Evolutionary conservation across 2,329 filamentous ascomycete species (phyloP), one percentile per base, ranked within the genome.

Genomic region (Cercospora zeina): DNA sequence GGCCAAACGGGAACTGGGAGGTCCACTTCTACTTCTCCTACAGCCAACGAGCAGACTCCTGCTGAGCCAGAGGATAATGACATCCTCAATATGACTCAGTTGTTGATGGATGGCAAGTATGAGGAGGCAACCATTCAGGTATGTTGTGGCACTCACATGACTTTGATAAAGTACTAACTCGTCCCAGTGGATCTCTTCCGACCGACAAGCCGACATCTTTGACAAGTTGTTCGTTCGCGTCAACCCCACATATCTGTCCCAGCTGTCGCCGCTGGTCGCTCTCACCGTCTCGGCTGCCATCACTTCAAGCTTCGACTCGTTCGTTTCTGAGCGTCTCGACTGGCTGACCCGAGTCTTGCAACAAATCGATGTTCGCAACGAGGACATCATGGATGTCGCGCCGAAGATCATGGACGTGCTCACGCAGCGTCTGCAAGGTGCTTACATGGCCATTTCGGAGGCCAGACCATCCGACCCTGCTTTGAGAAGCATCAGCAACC

Each of bases 211-310:
- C 14, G 80, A 83, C 50, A 77, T 88, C n/a, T 88, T 87, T 70
- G 84, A 87, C 72, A 79, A 81, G 30, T 78, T 87, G 56, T 87
- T 88, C 70, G 79, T 84, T 21, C 81, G 79, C 59, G 78, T 83
- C 68, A 82, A 83, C 63, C 85, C 85, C 0, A 73, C 76, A 8
- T 88, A 85, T 72, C 76, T 88, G 24, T 76, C 76, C 16, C 76
- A 78, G 39, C 79, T 87, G 16, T 81, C 83, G 31, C 81, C 84
- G 1, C 79, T 88, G 42, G 80, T 87, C 36, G 78, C 81, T 24
- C 79, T 88, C 45, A 87, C 85, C 2, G 84, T 87, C 27, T 83
- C 83, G 57, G 84, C 85, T 21, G 85, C 85, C n/a, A 82, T 87
- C 27, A 86, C 84, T 1, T 80, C 82, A 2, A 79, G 80, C 49